These are phyloP conservation scores for Phaffomyces thermotolerans DNA, from an alignment of 805 yeast species.

Conservation along the genomic window DNA sequence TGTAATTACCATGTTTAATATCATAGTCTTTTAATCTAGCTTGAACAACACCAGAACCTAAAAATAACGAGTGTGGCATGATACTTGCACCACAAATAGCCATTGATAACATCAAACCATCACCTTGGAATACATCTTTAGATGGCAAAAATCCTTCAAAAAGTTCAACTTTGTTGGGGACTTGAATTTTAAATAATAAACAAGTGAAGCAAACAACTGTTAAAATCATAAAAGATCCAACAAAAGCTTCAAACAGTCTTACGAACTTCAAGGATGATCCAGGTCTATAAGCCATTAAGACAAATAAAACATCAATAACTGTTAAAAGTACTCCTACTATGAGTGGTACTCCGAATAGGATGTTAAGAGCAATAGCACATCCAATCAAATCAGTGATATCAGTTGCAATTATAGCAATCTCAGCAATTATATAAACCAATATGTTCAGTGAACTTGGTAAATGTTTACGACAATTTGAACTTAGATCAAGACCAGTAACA, in stretches of 20 bases:
- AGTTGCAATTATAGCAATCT: conserved; percentile 87
- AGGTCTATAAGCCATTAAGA: conserved; percentile 82
- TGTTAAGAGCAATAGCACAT: conserved; percentile 89
- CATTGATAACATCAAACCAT: conserved; percentile 71
- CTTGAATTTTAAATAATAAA: conserved; percentile 65
- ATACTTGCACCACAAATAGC: conserved; percentile 92
- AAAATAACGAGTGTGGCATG: conserved; percentile 87
- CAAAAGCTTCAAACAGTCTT: conserved; percentile 75
- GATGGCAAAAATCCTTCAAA: conserved; percentile 62
- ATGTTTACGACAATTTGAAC: conserved; percentile 76
- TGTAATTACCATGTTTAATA: conserved; percentile 53
- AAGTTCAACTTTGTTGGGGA: conserved; percentile 45
- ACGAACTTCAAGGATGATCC: conserved; percentile 72
- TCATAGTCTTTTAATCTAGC: conserved; percentile 79
- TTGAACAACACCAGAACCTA: conserved; percentile 87
- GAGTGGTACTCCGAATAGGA: conserved; percentile 72
- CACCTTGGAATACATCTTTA: conserved; percentile 40
- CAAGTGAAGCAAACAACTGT: conserved; percentile 83
- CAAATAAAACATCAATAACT: conserved; percentile 77
- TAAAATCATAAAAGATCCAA: conserved; percentile 65
- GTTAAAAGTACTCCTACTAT: conserved; percentile 80
- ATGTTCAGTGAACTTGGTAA: conserved; percentile 56
- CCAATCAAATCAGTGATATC: conserved; percentile 97
- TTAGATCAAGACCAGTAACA: conserved; percentile 89
- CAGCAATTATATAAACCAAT: conserved; percentile 69